Conservation (phyloP, 2,329 filamentous ascomycete species). For the Salinomyces thailandicus region DNA sequence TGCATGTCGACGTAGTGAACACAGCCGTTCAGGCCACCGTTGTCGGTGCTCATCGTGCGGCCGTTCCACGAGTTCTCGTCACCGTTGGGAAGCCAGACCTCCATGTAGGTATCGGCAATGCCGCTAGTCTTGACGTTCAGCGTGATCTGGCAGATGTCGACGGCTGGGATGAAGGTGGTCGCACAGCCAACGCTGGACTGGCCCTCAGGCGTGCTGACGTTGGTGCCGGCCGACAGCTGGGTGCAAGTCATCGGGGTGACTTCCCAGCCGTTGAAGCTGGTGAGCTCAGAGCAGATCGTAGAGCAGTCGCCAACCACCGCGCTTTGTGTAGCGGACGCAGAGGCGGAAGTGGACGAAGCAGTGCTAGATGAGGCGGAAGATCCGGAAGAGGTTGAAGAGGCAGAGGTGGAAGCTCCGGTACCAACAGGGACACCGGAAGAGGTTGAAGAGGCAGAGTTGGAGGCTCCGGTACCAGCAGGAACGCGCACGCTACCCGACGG, state of each 20-base stretch:
- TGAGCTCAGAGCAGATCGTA: slow-evolving; percentile 1
- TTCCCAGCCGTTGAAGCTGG: slow-evolving; percentile 1
- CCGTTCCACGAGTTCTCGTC: slow-evolving; percentile 22
- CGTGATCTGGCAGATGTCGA: slow-evolving; percentile 32
- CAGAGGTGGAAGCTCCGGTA: not conserved
- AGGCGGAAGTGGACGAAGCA: not conserved
- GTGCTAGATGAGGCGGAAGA: slow-evolving; percentile 11
- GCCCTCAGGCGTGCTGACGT: slow-evolving; percentile 9
- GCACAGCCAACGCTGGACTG: slow-evolving; percentile 17
- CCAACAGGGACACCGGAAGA: not conserved
- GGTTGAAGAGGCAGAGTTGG: not conserved
- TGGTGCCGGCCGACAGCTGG: slow-evolving; percentile 2
- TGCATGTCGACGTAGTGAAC: slow-evolving; percentile 25
- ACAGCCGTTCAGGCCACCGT: slow-evolving; percentile 27
- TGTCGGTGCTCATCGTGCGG: slow-evolving; percentile 26
- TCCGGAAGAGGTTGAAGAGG: not conserved
- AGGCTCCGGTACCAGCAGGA: no score
- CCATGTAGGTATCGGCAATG: slow-evolving; percentile 32
- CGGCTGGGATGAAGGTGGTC: slow-evolving; percentile 14
- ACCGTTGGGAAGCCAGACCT: slow-evolving; percentile 34
- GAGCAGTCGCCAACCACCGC: not conserved
- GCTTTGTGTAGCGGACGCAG: not conserved
- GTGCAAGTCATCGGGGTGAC: slow-evolving; percentile 4
- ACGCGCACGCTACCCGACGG: no score
- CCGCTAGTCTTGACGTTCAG: slow-evolving; percentile 31